Conservation (phyloP, 169 alveolate genomes). For the Plasmodium falciparum region DNA sequence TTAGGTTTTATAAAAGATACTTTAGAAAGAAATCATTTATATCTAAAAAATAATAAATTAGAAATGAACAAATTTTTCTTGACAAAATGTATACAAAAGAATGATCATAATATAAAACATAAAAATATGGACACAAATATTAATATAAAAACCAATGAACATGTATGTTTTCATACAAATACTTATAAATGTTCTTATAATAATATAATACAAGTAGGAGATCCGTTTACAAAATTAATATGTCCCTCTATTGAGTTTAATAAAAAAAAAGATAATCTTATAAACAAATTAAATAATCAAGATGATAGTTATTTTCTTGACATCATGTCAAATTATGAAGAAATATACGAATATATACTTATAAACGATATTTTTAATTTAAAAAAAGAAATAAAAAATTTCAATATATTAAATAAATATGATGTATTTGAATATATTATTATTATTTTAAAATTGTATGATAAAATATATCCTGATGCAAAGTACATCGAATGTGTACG, state of each 20-base stretch:
- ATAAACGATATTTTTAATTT: constrained; percentile 6
- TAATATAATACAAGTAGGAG: neutral
- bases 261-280: neutral
- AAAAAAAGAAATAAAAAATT: constrained; percentile 4
- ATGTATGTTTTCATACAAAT: too few species aligned
- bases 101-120: neutral
- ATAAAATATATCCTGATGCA: neutral
- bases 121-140: neutral
- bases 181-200: neutral
- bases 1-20: neutral
- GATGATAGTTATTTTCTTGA: neutral
- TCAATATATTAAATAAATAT: constrained; percentile 17
- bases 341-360: too few species aligned
- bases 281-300: neutral
- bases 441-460: constrained; percentile 20
- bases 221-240: neutral
- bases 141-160: too few species aligned
- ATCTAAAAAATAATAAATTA: neutral
- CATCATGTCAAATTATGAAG: neutral
- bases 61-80: neutral
- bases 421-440: constrained; percentile 65
- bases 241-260: neutral
- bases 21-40: neutral
- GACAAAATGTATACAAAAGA: neutral
- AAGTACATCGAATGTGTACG: too few species aligned